A percentile compares a stretch with the other conserved stretches of the same genome.
phyloP scores from a whole-genome alignment of 768 basidiomycete species.

The Boletus eberwhitei region DNA sequence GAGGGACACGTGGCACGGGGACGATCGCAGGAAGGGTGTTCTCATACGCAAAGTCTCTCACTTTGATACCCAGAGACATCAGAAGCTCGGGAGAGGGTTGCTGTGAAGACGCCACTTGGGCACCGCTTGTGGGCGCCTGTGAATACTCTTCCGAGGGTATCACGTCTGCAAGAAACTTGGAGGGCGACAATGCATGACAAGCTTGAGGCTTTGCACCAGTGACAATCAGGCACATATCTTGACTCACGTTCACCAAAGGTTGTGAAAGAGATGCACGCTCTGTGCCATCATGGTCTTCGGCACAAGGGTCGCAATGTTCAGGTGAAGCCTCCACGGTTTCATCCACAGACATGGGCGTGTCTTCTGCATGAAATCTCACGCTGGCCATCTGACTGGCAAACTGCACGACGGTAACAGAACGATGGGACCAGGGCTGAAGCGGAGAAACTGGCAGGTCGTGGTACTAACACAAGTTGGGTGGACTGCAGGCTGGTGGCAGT shows the following conservation, averaged over 20 bases:
- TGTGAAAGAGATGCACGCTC: constrained; percentile 25
- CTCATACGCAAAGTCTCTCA: constrained; percentile 67
- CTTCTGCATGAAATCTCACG: constrained; percentile 9
- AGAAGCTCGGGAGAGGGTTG: constrained; percentile 36
- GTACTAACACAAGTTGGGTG: constrained; percentile 22
- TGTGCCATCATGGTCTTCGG: constrained; percentile 8
- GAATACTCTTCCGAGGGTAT: constrained; percentile 10
- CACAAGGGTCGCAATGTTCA: neutral
- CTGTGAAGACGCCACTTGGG: constrained; percentile 17
- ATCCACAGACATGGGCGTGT: constrained; percentile 1
- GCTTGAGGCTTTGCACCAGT: constrained; percentile 32
- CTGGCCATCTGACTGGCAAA: constrained; percentile 14
- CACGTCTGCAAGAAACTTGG: constrained; percentile 18
- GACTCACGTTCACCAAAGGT: constrained; percentile 35
- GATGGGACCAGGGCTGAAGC: neutral
- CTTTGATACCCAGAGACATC: constrained; percentile 37
- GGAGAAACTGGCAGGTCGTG: constrained; percentile 21
- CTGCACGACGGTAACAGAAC: neutral
- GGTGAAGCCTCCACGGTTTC: neutral
- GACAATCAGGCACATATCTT: constrained; percentile 29
- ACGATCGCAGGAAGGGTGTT: constrained; percentile 59
- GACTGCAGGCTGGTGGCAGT: constrained; percentile 9
- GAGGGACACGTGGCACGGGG: constrained; percentile 44
- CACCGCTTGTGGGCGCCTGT: constrained; percentile 14
- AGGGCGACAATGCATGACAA: constrained; percentile 23